phyloP scores from a whole-genome alignment of 495 filamentous ascomycete genomes.

The Tetracladium setigerum region DNA sequence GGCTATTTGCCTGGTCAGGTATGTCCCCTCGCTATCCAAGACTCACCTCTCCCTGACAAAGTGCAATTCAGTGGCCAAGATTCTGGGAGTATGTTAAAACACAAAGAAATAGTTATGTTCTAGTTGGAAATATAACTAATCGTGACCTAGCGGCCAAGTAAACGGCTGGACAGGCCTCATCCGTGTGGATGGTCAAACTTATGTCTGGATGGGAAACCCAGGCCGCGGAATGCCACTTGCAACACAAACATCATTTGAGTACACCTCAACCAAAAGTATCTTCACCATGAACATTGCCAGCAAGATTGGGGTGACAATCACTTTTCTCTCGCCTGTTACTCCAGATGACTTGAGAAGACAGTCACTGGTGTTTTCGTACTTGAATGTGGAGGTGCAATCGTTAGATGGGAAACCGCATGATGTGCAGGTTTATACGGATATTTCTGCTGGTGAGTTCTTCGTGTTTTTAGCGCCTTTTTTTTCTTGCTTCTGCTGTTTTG shows the following conservation, averaged over 20 bases:
- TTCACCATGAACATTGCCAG: slow-evolving; percentile 70
- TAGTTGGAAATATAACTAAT: slow-evolving; percentile 36
- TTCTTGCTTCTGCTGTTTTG: no score
- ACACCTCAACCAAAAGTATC: slow-evolving; percentile 82
- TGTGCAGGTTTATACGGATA: slow-evolving; percentile 77
- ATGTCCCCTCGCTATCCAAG: slow-evolving; percentile 45
- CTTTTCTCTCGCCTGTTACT: slow-evolving; percentile 84
- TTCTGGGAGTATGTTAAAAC: slow-evolving; percentile 23
- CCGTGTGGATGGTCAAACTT: slow-evolving; percentile 42
- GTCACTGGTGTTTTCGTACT: slow-evolving; percentile 81
- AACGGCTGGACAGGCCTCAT: slow-evolving; percentile 70
- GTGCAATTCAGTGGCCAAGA: slow-evolving; percentile 2
- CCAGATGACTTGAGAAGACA: slow-evolving; percentile 82
- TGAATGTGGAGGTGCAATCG: slow-evolving; percentile 57
- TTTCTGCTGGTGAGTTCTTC: slow-evolving; percentile 69
- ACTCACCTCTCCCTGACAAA: slow-evolving; percentile 11
- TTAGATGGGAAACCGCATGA: slow-evolving; percentile 51
- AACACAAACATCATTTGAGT: slow-evolving; percentile 49
- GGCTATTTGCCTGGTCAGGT: slow-evolving; percentile 65
- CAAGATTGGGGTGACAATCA: slow-evolving; percentile 61
- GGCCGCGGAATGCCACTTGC: slow-evolving; percentile 21
- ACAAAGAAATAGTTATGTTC: slow-evolving; percentile 24
- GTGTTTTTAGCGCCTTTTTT: no score
- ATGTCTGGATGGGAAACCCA: slow-evolving; percentile 52
- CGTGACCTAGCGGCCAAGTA: slow-evolving; percentile 39